Percentiles rank a stretch among this genome's conserved stretches.
phyloP scores from a whole-genome alignment of 2,329 filamentous ascomycete species.

The Leptographium flavum region DNA sequence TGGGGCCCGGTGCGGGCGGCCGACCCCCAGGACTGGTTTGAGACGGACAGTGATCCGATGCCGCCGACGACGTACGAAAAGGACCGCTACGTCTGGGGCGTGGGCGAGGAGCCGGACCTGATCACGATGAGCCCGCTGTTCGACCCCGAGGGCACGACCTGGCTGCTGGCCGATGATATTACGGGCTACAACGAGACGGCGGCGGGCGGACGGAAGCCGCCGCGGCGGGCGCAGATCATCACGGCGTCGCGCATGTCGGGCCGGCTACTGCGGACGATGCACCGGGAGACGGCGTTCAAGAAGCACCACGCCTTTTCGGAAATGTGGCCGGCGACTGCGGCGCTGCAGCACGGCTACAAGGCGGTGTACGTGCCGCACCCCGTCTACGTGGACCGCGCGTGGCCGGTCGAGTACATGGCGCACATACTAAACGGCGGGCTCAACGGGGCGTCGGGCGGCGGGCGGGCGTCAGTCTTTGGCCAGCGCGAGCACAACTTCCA shows the following conservation, averaged over 20 bases:
- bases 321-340: constrained; percentile 86
- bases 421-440: constrained; percentile 66
- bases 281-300: constrained; percentile 70
- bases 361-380: constrained; percentile 85
- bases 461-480: constrained; percentile 59
- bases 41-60: constrained; percentile 55
- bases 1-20: constrained; percentile 72
- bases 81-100: constrained; percentile 75
- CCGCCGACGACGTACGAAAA: constrained; percentile 62
- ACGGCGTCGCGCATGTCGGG: constrained; percentile 74
- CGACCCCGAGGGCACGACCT: constrained; percentile 75
- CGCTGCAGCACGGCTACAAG: constrained; percentile 85
- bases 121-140: constrained; percentile 89
- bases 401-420: constrained; percentile 68
- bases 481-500: constrained; percentile 81
- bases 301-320: constrained; percentile 89
- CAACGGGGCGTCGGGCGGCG: constrained; percentile 61
- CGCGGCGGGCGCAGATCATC: constrained; percentile 76
- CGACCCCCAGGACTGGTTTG: constrained; percentile 56
- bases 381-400: constrained; percentile 72
- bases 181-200: constrained; percentile 61
- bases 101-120: constrained; percentile 79
- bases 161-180: constrained; percentile 70
- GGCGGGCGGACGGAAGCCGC: constrained; percentile 37
- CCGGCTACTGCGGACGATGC: constrained; percentile 72